Base-by-base conservation (phyloP, 176 grass and related monocot species). In the Chrysopogon serrulatus region DNA sequence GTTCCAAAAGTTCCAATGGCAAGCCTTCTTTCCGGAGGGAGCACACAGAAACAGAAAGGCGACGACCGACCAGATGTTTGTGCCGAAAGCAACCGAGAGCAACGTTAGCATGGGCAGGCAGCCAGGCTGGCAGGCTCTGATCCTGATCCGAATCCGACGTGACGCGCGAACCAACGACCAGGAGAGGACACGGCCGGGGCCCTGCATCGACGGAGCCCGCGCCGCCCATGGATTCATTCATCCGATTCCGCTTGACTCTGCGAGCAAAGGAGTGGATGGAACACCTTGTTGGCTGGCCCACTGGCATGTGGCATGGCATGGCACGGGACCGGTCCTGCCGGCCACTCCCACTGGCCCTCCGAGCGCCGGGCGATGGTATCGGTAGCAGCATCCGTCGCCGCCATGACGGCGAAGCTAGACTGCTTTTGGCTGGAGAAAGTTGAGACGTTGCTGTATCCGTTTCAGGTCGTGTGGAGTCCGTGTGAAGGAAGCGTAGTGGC, bases 401-500 rank as follows among this genome's bases (percentile, higher is more conserved):
- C 48, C 48, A 21, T 51, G 49, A 53, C 49, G 49, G 19, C 49
- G 49, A 51, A 51, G 48, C 49, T 8, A 1, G 49, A 5, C 49
- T 23, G 18, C 49, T 54, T 54, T 23, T 23, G 21, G 21, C 2
- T n/a, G 8, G 51, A 54, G 21, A 54, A 54, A 31, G 73, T 47
- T 59, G 12, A 59, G 47, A 31, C 60, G 83, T 85, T 85, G 83
- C 83, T 78, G 68, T 78, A 45, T 70, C 47, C 6, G 24, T 27
- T 33, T 41, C 70, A 24, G 4, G 44, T 0, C 5, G 24, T 24
- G 24, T n/a, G n/a, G 59, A 73, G 68, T 75, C 47, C 39, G 57
- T 63, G 80, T 13, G 19, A 83, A 78, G 74, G 18, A 56, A 88
- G 74, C 73, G n/a, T n/a, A n/a, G 51, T 71, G 68, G 81, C 70